Conservation (phyloP, 139 green algal genomes). For the Tetradesmus lagerheimii region DNA sequence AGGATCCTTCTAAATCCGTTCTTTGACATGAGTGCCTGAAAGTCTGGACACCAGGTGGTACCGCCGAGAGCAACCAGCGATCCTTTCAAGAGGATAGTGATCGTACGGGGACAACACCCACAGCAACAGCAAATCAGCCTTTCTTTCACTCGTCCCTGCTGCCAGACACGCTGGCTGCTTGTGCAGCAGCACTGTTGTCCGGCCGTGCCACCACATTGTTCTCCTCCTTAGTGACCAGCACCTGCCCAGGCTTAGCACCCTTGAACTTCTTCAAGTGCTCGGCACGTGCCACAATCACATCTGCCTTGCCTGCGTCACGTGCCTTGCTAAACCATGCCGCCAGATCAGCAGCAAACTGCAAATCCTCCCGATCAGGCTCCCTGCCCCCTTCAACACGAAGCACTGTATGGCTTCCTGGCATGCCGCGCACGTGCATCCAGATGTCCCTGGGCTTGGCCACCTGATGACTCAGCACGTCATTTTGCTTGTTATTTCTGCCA, state of each 20-base stretch:
- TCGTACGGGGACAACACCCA: no score
- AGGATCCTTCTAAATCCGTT: no score
- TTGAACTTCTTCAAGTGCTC: constrained; percentile 84
- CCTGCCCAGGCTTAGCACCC: constrained; percentile 81
- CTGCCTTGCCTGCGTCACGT: constrained; percentile 57
- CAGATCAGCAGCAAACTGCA: constrained; percentile 80
- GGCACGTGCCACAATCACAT: constrained; percentile 69
- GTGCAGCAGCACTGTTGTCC: constrained; percentile 26
- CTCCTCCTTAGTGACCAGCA: constrained; percentile 77
- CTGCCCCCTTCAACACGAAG: background rate
- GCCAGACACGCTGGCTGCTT: background rate
- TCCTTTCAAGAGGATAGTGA: no score
- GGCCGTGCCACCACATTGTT: constrained; percentile 69
- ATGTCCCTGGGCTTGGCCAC: constrained; percentile 78
- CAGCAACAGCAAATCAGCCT: no score
- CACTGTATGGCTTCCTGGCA: constrained; percentile 73
- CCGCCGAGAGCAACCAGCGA: no score
- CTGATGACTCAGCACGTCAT: constrained; percentile 83
- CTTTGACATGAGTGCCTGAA: no score
- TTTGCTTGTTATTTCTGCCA: constrained; percentile 90
- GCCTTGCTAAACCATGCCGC: constrained; percentile 80
- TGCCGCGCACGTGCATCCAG: constrained; percentile 89
- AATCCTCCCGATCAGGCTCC: constrained; percentile 56
- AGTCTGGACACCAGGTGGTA: no score
- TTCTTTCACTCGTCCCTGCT: background rate